Conservation (phyloP, 805 yeast genomes). For the Clavispora fructus region DNA sequence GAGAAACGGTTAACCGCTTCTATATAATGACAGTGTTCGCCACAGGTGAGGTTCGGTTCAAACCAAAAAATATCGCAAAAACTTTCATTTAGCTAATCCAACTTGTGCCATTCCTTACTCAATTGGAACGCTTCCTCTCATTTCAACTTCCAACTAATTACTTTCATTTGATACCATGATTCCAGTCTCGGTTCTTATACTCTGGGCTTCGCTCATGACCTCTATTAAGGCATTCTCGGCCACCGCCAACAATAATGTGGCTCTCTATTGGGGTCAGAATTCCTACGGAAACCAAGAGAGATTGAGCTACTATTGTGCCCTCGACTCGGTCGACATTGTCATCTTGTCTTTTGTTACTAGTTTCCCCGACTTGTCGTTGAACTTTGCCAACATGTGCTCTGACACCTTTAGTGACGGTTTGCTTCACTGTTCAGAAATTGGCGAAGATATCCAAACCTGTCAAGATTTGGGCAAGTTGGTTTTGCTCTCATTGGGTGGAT, state of each 20-base stretch:
- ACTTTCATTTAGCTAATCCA: too few species aligned
- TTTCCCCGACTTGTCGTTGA: slow-evolving; percentile 45
- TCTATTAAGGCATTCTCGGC: neutral
- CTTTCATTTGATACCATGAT: neutral
- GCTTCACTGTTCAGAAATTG: slow-evolving; percentile 10
- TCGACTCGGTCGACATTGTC: slow-evolving; percentile 65
- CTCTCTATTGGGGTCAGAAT: slow-evolving; percentile 86
- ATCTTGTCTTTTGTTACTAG: slow-evolving; percentile 63
- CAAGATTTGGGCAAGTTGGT: slow-evolving; percentile 9
- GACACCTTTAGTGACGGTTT: slow-evolving; percentile 39
- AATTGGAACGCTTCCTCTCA: too few species aligned
- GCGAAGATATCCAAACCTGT: slow-evolving; percentile 11
- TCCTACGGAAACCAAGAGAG: slow-evolving; percentile 44
- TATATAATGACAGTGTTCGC: neutral
- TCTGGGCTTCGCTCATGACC: neutral
- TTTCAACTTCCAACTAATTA: neutral
- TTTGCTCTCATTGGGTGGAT: slow-evolving; percentile 40
- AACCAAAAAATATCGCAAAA: too few species aligned
- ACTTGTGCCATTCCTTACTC: too few species aligned
- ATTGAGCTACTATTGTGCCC: slow-evolving; percentile 52
- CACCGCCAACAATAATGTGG: slow-evolving; percentile 43
- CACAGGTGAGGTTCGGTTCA: too few species aligned
- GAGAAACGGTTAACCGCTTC: neutral
- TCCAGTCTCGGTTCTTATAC: neutral
- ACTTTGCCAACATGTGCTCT: slow-evolving; percentile 53